A percentile compares a stretch with the other conserved stretches of the same genome.
These are phyloP conservation scores for Pythium monospermum DNA, from an alignment of 352 stramenopile species.

Conservation along the genomic window DNA sequence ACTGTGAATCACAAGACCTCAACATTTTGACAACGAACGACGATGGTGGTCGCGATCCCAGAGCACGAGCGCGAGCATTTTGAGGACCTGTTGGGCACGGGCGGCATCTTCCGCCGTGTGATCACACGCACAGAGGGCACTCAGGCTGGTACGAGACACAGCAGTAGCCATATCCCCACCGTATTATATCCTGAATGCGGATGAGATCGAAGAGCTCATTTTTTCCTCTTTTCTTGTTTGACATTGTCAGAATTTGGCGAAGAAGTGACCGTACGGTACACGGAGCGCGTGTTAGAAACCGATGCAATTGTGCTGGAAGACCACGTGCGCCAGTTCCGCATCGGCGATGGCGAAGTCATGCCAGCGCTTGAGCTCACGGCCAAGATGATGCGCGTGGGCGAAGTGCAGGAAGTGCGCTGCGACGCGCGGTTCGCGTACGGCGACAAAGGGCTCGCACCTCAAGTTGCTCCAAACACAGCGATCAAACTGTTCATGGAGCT, in stretches of 20 bases:
- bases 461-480: constrained; percentile 39
- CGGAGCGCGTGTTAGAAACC: constrained; percentile 43
- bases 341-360: constrained; percentile 78
- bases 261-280: constrained; percentile 72
- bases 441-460: constrained; percentile 49
- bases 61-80: constrained; percentile 53
- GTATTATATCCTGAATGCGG: too few relatives aligned
- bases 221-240: not conserved
- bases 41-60: constrained; percentile 17
- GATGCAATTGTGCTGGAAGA: constrained; percentile 35
- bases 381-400: constrained; percentile 77
- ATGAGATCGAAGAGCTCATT: too few relatives aligned
- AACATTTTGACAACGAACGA: too few relatives aligned
- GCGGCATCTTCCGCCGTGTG: constrained; percentile 73
- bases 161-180: too few relatives aligned
- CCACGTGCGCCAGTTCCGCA: constrained; percentile 65
- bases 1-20: too few relatives aligned
- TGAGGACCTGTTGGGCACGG: constrained; percentile 73
- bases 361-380: constrained; percentile 73
- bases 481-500: constrained; percentile 61
- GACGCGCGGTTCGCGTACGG: constrained; percentile 71
- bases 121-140: constrained; percentile 49
- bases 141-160: constrained; percentile 59
- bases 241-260: constrained; percentile 61
- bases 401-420: constrained; percentile 66